These are phyloP conservation scores for Aspergillus coremiiformis DNA, from an alignment of 495 filamentous ascomycete species.

Conservation along the genomic window DNA sequence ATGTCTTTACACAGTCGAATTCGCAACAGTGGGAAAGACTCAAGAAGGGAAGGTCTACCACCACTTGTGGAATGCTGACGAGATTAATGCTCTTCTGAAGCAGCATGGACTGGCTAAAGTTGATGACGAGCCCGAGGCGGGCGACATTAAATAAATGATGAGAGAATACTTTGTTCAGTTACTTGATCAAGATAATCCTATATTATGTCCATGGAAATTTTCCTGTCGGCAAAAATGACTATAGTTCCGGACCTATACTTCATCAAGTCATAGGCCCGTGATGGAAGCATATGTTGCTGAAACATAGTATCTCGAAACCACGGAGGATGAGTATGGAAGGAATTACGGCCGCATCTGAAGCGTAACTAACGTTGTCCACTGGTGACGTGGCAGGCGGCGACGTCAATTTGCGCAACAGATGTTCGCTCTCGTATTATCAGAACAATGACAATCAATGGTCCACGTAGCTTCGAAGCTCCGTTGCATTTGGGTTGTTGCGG, in stretches of 20 bases:
- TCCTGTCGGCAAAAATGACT: background rate
- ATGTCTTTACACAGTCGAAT: slow-evolving; percentile 64
- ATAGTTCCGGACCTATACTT: background rate
- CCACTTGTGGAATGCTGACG: slow-evolving; percentile 92
- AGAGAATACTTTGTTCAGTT: slow-evolving; percentile 10
- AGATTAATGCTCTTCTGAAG: slow-evolving; percentile 88
- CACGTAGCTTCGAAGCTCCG: slow-evolving; percentile 25
- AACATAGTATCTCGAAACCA: background rate
- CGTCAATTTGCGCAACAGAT: slow-evolving; percentile 18
- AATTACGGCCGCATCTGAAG: slow-evolving; percentile 18
- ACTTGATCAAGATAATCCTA: slow-evolving; percentile 23
- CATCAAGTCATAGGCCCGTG: background rate
- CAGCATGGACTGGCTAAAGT: slow-evolving; percentile 93
- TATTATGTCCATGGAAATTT: slow-evolving; percentile 12
- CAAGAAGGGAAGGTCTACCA: slow-evolving; percentile 94
- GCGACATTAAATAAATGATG: slow-evolving; percentile 40
- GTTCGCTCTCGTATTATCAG: slow-evolving; percentile 11
- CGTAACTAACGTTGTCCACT: slow-evolving; percentile 22
- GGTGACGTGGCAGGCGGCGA: slow-evolving; percentile 37
- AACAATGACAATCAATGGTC: slow-evolving; percentile 21
- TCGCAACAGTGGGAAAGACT: slow-evolving; percentile 95
- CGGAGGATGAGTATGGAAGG: background rate
- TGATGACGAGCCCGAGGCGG: slow-evolving; percentile 66
- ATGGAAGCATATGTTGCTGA: background rate
- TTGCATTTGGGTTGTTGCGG: background rate